Evolutionary conservation across 495 filamentous ascomycete species (phyloP).

Genomic region (Rhizodiscina lignyota): DNA sequence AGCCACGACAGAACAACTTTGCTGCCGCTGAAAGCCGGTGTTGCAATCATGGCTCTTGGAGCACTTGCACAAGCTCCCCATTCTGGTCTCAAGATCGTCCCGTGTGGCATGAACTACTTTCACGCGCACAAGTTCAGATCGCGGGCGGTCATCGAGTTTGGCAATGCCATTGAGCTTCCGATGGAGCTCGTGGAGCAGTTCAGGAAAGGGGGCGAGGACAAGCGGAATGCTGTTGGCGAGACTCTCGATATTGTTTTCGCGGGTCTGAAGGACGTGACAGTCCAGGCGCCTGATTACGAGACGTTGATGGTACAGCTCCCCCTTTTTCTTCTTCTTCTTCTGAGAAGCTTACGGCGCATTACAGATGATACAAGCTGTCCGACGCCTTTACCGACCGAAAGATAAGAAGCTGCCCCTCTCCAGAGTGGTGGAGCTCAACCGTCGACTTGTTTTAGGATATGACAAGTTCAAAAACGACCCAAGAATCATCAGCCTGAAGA

Average conservation of each 20-base stretch:
- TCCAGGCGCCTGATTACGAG: conserved; percentile 88
- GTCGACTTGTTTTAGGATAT: conserved; percentile 83
- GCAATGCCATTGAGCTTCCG: conserved; percentile 69
- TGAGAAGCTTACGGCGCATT: conserved; percentile 1
- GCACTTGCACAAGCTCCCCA: conserved; percentile 76
- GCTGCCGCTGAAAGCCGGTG: conserved; percentile 89
- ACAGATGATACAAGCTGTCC: conserved; percentile 77
- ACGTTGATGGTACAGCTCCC: conserved; percentile 87
- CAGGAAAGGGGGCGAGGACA: conserved; percentile 59
- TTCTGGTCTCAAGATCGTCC: conserved; percentile 93
- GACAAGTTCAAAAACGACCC: conserved; percentile 82
- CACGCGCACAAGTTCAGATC: conserved; percentile 98
- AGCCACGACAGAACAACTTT: conserved; percentile 92
- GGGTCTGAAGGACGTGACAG: conserved; percentile 72
- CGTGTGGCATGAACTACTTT: conserved; percentile 99
- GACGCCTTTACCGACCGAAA: conserved; percentile 82
- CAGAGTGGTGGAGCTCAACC: conserved; percentile 90
- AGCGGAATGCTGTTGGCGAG: conserved; percentile 66
- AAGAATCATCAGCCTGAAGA: conserved; percentile 62
- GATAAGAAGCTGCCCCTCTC: conserved; percentile 89
- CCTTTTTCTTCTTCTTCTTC: neutral
- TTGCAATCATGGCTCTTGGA: conserved; percentile 94
- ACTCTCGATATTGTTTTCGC: conserved; percentile 78
- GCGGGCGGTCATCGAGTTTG: conserved; percentile 91
- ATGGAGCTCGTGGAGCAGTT: conserved; percentile 70